Evolutionary conservation across 2,329 filamentous ascomycete species (phyloP), one percentile per base, ranked within the genome.

Genomic region (Verticillium dahliae): DNA sequence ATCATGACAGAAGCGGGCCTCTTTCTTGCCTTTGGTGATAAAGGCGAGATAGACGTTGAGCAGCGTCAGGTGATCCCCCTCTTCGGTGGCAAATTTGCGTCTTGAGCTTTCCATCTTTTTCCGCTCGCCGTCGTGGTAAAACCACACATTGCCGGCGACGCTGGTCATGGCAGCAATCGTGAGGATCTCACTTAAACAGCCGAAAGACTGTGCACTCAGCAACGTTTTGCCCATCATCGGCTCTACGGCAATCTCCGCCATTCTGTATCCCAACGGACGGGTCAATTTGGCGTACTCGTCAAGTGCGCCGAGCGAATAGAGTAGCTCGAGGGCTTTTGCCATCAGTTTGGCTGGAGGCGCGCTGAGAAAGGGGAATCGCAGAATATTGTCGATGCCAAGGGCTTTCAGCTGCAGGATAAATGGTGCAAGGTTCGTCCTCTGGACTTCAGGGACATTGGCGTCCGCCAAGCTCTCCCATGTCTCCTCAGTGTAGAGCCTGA

Each of bases 201-300:
- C 82, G 74, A 97, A 96, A 0, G 83, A 80, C 4, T 85, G 78
- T 0, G 93, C 90, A 18, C 88, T 85, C 9, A 98, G 85, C 4
- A 97, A 80, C 0, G 90, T 91, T 75, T 94, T 96, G 6, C 90
- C 91, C 84, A 97, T 95, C 92, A 97, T 97, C 0, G 95, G 95
- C 68, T 97, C 92, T 7, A 98, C 85, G 0, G 93, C 90, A 54
- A 99, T 80, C 73, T 98, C 94, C 0, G 95, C 94, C 92, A 98
- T 97, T 54, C 91, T 85, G 63, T 86, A 81, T 1, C 95, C 95
- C n/a, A 97, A 79, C 0, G 95, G 93, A 67, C 86, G 88, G 2
- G 94, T 97, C 34, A 99, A 84, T 71, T 94, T 96, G 14, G 92
- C 92, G 70, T 97, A 94, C 59, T 90, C 86, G 69, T 98, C 93